Percentiles rank a stretch among this genome's conserved stretches.
These are phyloP conservation scores for Balamuthia mandrillaris DNA, from an alignment of 208 protist species.

Conservation along the genomic window DNA sequence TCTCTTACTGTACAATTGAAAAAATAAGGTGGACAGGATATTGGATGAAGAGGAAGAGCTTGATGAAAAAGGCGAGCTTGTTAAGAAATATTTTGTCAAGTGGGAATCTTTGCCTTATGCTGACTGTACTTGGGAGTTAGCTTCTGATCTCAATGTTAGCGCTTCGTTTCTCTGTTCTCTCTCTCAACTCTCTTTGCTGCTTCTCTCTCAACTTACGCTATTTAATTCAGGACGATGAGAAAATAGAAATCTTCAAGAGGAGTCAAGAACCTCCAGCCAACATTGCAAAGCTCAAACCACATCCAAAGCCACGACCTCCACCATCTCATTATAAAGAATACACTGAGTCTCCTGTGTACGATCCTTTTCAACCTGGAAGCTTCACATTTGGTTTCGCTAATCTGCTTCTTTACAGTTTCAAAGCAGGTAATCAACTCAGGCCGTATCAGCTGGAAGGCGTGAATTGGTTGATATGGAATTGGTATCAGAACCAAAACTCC, in stretches of 20 bases:
- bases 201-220: background rate
- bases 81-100: constrained; percentile 69
- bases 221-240: constrained; percentile 20
- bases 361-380: background rate
- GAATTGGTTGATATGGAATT: constrained; percentile 86
- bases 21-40: constrained; percentile 1
- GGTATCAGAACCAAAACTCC: constrained; percentile 75
- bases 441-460: constrained; percentile 93
- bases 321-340: background rate
- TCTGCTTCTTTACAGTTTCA: background rate
- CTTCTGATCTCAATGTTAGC: constrained; percentile 53
- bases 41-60: background rate
- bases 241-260: constrained; percentile 27
- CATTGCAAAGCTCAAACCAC: background rate
- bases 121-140: constrained; percentile 69
- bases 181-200: background rate
- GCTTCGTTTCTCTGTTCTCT: background rate
- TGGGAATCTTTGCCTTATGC: constrained; percentile 64
- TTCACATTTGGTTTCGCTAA: background rate
- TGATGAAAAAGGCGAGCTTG: background rate
- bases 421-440: background rate
- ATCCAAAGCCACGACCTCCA: background rate
- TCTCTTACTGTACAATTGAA: background rate
- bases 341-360: background rate
- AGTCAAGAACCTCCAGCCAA: background rate